Evolutionary conservation across 345 rosid species (phyloP).

Genomic region (Hypericum perforatum): DNA sequence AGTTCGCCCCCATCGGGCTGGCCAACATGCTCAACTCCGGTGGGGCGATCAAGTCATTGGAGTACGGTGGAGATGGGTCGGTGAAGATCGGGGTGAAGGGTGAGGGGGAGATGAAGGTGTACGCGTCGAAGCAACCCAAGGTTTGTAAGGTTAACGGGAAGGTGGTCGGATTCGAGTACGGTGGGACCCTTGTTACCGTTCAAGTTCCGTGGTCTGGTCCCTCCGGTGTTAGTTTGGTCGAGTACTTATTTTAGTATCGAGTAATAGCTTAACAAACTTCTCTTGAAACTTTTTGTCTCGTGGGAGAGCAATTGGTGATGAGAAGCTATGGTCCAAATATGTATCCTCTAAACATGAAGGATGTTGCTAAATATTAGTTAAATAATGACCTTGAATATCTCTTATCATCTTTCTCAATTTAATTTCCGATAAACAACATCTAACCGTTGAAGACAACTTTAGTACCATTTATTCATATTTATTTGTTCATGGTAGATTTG

Average conservation of each 20-base stretch:
- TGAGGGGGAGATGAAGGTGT: slow-evolving; percentile 59
- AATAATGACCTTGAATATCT: too few species aligned
- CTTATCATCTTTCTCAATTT: too few species aligned
- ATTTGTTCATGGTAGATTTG: too few species aligned
- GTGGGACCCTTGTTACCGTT: slow-evolving; percentile 34
- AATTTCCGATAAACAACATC: too few species aligned
- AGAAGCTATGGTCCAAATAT: too few species aligned
- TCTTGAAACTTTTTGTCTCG: too few species aligned
- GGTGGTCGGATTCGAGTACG: slow-evolving; percentile 48
- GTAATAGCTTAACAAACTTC: too few species aligned
- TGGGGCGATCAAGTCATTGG: slow-evolving; percentile 60
- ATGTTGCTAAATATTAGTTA: too few species aligned
- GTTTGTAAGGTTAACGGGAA: slow-evolving; percentile 51
- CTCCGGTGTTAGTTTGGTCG: slow-evolving; percentile 31
- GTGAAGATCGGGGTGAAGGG: slow-evolving; percentile 53
- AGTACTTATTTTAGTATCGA: slow-evolving; percentile 42
- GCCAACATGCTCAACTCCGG: slow-evolving; percentile 87
- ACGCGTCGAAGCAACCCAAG: slow-evolving; percentile 55
- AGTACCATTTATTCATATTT: too few species aligned
- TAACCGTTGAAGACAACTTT: too few species aligned
- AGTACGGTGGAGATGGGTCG: slow-evolving; percentile 21
- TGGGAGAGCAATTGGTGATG: too few species aligned
- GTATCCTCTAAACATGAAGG: too few species aligned
- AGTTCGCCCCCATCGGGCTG: slow-evolving; percentile 75
- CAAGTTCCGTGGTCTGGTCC: slow-evolving; percentile 61